These are phyloP conservation scores for Aspergillus sp. DNA, from an alignment of 2,329 filamentous ascomycete genomes.

Conservation along the genomic window DNA sequence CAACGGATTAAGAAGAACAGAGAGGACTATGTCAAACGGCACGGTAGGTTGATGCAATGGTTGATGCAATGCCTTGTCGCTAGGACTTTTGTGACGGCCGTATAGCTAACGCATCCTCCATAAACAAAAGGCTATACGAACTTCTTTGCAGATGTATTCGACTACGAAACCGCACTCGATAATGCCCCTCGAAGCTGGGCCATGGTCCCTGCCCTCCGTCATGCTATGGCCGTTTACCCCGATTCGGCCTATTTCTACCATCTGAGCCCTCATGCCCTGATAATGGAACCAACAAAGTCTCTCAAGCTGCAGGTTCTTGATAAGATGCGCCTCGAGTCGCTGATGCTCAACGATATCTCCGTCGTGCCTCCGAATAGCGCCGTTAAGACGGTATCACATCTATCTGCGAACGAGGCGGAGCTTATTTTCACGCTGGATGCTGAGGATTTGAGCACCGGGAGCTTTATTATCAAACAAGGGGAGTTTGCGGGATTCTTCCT, in stretches of 20 bases:
- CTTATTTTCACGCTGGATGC: slow-evolving; percentile 78
- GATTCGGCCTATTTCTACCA: slow-evolving; percentile 77
- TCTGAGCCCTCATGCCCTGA: slow-evolving; percentile 73
- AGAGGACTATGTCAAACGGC: slow-evolving; percentile 71
- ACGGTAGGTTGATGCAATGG: slow-evolving; percentile 51
- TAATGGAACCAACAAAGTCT: slow-evolving; percentile 70
- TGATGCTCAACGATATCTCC: slow-evolving; percentile 78
- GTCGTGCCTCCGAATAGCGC: slow-evolving; percentile 94
- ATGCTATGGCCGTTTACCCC: slow-evolving; percentile 74
- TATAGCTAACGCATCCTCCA: background rate
- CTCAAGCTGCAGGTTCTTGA: slow-evolving; percentile 66
- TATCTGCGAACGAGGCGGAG: slow-evolving; percentile 70
- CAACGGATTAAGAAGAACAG: slow-evolving; percentile 73
- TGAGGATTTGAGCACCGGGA: slow-evolving; percentile 66
- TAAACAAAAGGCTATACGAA: slow-evolving; percentile 63
- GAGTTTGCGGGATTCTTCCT: slow-evolving; percentile 90
- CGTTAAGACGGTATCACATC: slow-evolving; percentile 82
- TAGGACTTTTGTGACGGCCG: too few relatives aligned
- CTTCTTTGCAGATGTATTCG: slow-evolving; percentile 68
- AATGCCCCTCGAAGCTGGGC: slow-evolving; percentile 44
- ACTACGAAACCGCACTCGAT: slow-evolving; percentile 52
- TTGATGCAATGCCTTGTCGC: too few relatives aligned
- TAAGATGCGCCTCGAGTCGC: slow-evolving; percentile 56
- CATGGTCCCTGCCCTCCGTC: slow-evolving; percentile 74
- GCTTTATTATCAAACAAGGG: slow-evolving; percentile 71